Base-by-base conservation (phyloP, 1,284 basidiomycete species). In the Puccinia triticina region DNA sequence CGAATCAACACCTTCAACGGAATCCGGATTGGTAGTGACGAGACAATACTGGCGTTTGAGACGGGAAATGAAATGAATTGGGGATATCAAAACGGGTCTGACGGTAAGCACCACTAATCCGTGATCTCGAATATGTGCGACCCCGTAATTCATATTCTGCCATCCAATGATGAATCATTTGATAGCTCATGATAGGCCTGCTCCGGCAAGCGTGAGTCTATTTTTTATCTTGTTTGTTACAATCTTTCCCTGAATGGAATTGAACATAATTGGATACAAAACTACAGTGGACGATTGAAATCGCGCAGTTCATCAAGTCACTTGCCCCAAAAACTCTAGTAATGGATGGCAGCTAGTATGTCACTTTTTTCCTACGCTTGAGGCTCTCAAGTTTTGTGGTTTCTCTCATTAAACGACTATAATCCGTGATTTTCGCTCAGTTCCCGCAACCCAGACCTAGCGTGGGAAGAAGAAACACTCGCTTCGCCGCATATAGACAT, bases 311-410 rank as follows among this genome's bases (percentile, higher is more conserved):
- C 50, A 74, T 82, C 59, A 82, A 82, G 50, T 74, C 59, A 29
- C 50, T 82, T 0, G 80, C 80, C 43, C 80, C 80, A 8, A 74
- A 75, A 18, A 74, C 71, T 67, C 48, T 82, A 40, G 80, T 82
- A 11, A 82, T 82, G 71, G 80, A 82, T 82, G 80, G 80, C 29
- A 82, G 80, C 61, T 82, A 75, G 80, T 82, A 48, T 46, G 76
- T 55, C 8, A 34, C 4, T 74, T 2, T 77, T 26, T 40, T n/a
- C n/a, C 21, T 18, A 43, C 1, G 46, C 43, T 23, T 50, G 12
- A 14, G 4, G 2, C 37, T 61, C 8, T 46, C 43, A 59, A 73
- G 29, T 32, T 69, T 18, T 16, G 40, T 43, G 4, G 7, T 12
- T 43, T 43, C 12, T 43, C 40, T 43, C 40, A 43, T 43, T 12